Percentiles rank a stretch among this genome's conserved stretches.
Evolutionary conservation across 306 rosid genomes (phyloP).

Genomic region (Urtica urens): DNA sequence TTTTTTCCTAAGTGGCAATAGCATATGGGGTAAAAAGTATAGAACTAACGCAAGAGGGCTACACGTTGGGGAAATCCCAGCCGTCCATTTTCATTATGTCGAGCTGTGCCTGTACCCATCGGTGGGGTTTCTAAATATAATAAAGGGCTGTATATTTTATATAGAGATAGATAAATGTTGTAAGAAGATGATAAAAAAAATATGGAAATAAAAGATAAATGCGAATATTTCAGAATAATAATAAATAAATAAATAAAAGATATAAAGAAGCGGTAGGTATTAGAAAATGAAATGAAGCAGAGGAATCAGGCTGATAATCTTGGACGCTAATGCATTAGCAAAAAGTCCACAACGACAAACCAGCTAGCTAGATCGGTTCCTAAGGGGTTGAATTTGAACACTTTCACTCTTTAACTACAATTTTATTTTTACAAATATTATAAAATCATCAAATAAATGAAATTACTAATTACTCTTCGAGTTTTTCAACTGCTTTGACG

Average conservation of each 20-base stretch:
- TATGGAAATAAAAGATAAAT: neutral
- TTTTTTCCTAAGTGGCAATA: conserved; percentile 12
- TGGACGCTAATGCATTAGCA: conserved; percentile 39
- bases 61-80: conserved; percentile 21
- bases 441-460: too few species aligned
- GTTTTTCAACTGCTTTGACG: neutral
- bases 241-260: neutral
- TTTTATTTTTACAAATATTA: neutral
- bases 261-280: conserved; percentile 14
- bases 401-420: conserved; percentile 5
- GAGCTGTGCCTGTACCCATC: conserved; percentile 30
- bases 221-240: conserved; percentile 3
- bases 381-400: conserved; percentile 25
- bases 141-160: too few species aligned
- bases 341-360: conserved; percentile 34
- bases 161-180: too few species aligned
- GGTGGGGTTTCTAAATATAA: conserved; percentile 12
- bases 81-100: conserved; percentile 10
- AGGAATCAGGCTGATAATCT: conserved; percentile 24
- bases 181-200: conserved; percentile 13
- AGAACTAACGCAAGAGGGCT: conserved; percentile 8
- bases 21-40: conserved; percentile 23
- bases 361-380: conserved; percentile 40
- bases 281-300: conserved; percentile 20
- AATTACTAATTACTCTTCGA: too few species aligned